These are phyloP conservation scores for Cystobasidiaceae sp. DNA, from an alignment of 1,284 basidiomycete species.

Conservation along the genomic window DNA sequence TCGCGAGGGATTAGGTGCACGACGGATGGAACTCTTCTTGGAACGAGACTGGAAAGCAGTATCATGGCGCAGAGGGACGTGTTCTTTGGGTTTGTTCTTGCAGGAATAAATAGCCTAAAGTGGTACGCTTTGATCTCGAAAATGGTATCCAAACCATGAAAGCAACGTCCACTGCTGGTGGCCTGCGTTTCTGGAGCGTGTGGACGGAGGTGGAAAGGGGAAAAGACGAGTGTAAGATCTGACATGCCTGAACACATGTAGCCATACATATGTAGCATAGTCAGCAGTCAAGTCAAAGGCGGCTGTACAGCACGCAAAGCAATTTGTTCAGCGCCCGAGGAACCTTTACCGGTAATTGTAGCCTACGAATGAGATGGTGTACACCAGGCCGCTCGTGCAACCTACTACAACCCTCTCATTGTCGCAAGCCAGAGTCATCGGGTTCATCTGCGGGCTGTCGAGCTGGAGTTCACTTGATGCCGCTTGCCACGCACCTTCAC, in stretches of 20 bases:
- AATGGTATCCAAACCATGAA: neutral
- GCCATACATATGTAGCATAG: too few relatives aligned
- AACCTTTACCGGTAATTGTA: neutral
- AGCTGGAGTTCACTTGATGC: neutral
- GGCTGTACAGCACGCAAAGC: too few relatives aligned
- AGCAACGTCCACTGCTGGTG: constrained; percentile 21
- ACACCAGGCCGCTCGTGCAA: neutral
- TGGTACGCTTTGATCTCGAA: constrained; percentile 14
- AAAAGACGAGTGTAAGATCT: too few relatives aligned
- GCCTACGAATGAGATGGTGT: constrained; percentile 4
- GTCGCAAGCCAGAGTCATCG: constrained; percentile 6
- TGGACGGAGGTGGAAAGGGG: too few relatives aligned
- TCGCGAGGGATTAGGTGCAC: too few relatives aligned
- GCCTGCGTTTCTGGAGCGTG: neutral
- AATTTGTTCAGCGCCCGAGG: neutral
- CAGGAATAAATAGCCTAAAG: constrained; percentile 16
- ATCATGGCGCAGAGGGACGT: constrained; percentile 10
- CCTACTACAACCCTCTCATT: neutral
- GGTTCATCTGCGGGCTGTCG: constrained; percentile 8
- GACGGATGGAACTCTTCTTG: neutral
- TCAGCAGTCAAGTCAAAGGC: neutral
- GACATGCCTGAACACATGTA: too few relatives aligned
- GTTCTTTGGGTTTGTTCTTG: constrained; percentile 8
- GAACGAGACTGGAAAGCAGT: constrained; percentile 4
- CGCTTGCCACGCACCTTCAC: neutral